Conservation (phyloP, 306 rosid species). For the Medicago lupulina region DNA sequence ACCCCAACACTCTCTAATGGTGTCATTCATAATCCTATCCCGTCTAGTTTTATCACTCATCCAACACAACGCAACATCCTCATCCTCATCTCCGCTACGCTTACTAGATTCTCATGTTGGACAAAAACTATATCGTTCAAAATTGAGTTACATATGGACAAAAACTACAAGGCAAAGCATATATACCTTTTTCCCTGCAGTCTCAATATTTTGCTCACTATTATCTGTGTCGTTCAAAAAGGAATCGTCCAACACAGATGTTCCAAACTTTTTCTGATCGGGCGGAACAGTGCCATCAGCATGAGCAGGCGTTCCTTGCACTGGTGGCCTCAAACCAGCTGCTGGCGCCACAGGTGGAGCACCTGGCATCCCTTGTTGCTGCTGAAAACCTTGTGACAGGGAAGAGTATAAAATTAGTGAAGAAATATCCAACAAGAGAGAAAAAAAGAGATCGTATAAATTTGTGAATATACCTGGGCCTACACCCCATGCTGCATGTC, state of each 20-base stretch:
- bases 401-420: conserved; percentile 1
- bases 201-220: conserved; percentile 52
- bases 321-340: conserved; percentile 61
- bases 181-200: conserved; percentile 62
- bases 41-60: too few species aligned
- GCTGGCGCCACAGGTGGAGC: conserved; percentile 58
- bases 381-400: conserved; percentile 70
- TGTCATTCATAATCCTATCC: too few species aligned
- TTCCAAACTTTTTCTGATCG: conserved; percentile 63
- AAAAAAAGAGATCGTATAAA: conserved; percentile 32
- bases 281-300: conserved; percentile 53
- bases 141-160: conserved; percentile 34
- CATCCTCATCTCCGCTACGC: too few species aligned
- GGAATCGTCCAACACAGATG: conserved; percentile 63
- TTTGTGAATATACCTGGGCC: conserved; percentile 57
- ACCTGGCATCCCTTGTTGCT: conserved; percentile 69
- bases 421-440: conserved; percentile 28
- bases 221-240: conserved; percentile 51
- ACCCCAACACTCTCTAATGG: too few species aligned
- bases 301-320: conserved; percentile 49
- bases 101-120: too few species aligned
- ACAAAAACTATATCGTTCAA: too few species aligned
- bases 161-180: conserved; percentile 45
- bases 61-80: too few species aligned
- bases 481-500: conserved; percentile 75